Evolutionary conservation across 352 stramenopile genomes (phyloP).

Genomic region (Globisporangium recalcitrans): DNA sequence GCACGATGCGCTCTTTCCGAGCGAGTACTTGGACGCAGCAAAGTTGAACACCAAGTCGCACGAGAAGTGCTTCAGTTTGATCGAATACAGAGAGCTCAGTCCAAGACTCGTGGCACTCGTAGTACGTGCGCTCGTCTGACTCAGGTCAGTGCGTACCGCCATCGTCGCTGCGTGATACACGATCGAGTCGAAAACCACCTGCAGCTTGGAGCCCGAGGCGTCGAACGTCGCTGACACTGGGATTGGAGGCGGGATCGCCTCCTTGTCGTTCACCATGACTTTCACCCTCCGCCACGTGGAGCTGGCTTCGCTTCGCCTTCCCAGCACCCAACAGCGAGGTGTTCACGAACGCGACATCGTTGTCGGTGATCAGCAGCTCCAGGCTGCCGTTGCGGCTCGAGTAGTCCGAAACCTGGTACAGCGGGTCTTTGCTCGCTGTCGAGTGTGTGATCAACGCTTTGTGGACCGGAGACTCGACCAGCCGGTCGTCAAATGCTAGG

Average conservation of each 20-base stretch:
- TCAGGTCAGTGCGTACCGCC: constrained; percentile 20
- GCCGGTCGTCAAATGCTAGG: constrained; percentile 53
- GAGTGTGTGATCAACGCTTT: constrained; percentile 43
- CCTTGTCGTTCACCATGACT: constrained; percentile 58
- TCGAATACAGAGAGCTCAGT: constrained; percentile 22
- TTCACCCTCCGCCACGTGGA: constrained; percentile 63
- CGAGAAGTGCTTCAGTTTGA: constrained; percentile 36
- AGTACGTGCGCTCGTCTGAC: background rate
- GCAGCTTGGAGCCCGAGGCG: constrained; percentile 39
- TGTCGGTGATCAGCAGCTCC: constrained; percentile 49
- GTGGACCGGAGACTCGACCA: constrained; percentile 52
- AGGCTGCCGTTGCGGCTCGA: constrained; percentile 20
- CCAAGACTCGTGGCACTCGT: background rate
- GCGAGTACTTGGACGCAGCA: constrained; percentile 23
- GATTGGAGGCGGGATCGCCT: constrained; percentile 53
- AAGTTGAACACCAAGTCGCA: constrained; percentile 49
- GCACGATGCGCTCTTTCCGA: constrained; percentile 36
- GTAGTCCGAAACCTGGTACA: constrained; percentile 41
- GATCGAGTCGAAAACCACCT: constrained; percentile 54
- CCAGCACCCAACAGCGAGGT: constrained; percentile 36
- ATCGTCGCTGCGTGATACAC: constrained; percentile 70
- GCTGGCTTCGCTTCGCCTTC: constrained; percentile 18
- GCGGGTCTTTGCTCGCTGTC: constrained; percentile 35
- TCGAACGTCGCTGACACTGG: constrained; percentile 48
- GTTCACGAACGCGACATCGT: constrained; percentile 57